A percentile compares a stretch with the other conserved stretches of the same genome.
phyloP scores from a whole-genome alignment of 495 filamentous ascomycete genomes.

The Cercophora scortea region DNA sequence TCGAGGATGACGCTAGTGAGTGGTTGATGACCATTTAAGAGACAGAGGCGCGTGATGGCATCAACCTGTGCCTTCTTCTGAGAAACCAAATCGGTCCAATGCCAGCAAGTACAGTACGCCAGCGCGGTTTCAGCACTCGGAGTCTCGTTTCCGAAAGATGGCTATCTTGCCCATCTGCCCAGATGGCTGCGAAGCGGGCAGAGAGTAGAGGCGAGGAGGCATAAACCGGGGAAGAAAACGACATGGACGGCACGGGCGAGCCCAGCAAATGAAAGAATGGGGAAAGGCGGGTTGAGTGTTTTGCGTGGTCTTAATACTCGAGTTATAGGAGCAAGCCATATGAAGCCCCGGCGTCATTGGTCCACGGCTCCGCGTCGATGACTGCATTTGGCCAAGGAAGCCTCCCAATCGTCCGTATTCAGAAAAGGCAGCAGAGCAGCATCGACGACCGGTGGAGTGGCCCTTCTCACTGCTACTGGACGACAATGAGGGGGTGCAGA shows the following conservation, averaged over 20 bases:
- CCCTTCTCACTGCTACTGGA: not conserved
- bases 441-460: not conserved
- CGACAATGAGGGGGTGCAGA: not conserved
- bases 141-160: conserved; percentile 13
- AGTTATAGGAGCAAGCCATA: conserved; percentile 10
- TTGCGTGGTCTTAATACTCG: conserved; percentile 12
- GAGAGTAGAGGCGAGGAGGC: conserved; percentile 8
- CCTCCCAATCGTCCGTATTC: conserved; percentile 7
- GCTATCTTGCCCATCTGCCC: not conserved
- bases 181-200: not conserved
- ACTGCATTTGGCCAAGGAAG: conserved; percentile 12
- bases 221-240: conserved; percentile 19
- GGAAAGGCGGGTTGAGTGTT: conserved; percentile 3
- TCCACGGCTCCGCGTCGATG: conserved; percentile 4
- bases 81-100: not conserved
- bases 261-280: conserved; percentile 13
- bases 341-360: conserved; percentile 8
- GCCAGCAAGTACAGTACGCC: not conserved
- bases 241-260: conserved; percentile 10
- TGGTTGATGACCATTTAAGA: not conserved
- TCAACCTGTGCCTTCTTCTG: not conserved
- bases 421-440: not conserved
- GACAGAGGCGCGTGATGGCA: not conserved
- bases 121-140: conserved; percentile 12
- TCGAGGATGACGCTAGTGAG: not conserved